These are phyloP conservation scores for Populus hybrid DNA, from an alignment of 441 rosid genomes.

Conservation along the genomic window DNA sequence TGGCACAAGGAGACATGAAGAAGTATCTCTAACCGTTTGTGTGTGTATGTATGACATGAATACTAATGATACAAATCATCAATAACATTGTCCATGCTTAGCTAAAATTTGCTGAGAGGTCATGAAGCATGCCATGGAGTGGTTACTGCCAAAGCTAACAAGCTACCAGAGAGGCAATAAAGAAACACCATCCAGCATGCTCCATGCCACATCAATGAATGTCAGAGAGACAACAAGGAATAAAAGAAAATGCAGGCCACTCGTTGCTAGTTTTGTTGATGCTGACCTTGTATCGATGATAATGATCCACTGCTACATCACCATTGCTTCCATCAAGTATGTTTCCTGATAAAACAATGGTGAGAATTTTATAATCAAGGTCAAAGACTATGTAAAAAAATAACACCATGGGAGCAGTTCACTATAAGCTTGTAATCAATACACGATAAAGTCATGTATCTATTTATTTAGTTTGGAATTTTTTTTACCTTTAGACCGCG, in stretches of 20 bases:
- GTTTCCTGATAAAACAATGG: conserved; percentile 42
- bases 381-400: not conserved
- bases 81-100: not conserved
- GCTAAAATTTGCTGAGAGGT: not conserved
- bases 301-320: conserved; percentile 93
- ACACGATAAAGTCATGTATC: not conserved
- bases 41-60: not conserved
- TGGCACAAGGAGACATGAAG: not conserved
- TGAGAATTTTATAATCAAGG: not conserved
- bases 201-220: not conserved
- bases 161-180: not conserved
- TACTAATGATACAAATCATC: not conserved
- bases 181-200: not conserved
- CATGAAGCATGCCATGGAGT: not conserved
- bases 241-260: not conserved
- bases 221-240: not conserved
- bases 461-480: not conserved
- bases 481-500: conserved; percentile 53
- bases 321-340: conserved; percentile 71
- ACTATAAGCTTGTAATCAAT: not conserved
- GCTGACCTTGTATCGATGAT: conserved; percentile 65
- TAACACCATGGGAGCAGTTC: not conserved
- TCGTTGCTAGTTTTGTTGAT: conserved; percentile 5
- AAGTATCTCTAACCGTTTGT: not conserved
- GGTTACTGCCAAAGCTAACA: not conserved